Evolutionary conservation across 2,329 filamentous ascomycete species (phyloP).

Genomic region (Amesomyces nigricolor): DNA sequence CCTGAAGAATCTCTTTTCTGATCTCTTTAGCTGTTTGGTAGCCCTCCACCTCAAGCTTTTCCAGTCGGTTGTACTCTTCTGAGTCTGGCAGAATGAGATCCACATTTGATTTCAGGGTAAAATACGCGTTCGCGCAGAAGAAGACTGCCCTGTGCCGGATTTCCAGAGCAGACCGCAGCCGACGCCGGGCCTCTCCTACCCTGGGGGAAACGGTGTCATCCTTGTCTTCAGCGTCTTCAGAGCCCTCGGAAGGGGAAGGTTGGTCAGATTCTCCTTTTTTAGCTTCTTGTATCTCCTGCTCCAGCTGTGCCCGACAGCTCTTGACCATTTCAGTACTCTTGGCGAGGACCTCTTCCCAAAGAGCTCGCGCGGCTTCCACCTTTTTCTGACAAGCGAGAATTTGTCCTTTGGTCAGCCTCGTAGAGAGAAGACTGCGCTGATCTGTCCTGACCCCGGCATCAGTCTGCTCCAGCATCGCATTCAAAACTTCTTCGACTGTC

Average conservation of each 20-base stretch:
- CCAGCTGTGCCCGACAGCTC: constrained; percentile 59
- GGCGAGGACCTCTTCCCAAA: constrained; percentile 59
- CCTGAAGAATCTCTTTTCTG: constrained; percentile 70
- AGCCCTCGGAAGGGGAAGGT: constrained; percentile 24
- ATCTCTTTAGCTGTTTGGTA: constrained; percentile 76
- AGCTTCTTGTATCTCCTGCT: constrained; percentile 42
- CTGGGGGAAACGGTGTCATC: constrained; percentile 34
- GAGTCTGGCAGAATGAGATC: constrained; percentile 60
- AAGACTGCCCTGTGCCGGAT: constrained; percentile 77
- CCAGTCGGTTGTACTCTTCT: constrained; percentile 58
- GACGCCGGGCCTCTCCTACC: constrained; percentile 55
- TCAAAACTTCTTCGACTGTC: constrained; percentile 80
- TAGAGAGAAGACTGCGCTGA: constrained; percentile 60
- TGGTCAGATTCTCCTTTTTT: constrained; percentile 24
- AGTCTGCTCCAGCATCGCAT: constrained; percentile 86
- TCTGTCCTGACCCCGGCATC: constrained; percentile 61
- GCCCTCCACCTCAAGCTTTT: constrained; percentile 62
- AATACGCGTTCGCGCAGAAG: constrained; percentile 78
- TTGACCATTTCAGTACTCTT: constrained; percentile 50
- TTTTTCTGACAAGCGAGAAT: constrained; percentile 69
- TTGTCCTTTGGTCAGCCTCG: constrained; percentile 66
- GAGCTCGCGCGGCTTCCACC: constrained; percentile 59
- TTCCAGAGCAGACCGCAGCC: constrained; percentile 68
- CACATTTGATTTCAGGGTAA: constrained; percentile 70
- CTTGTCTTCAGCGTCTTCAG: constrained; percentile 33